Evolutionary conservation across 257 asterid genomes (phyloP), one percentile per base, ranked within the genome.

Genomic region (Penstemon barbatus): DNA sequence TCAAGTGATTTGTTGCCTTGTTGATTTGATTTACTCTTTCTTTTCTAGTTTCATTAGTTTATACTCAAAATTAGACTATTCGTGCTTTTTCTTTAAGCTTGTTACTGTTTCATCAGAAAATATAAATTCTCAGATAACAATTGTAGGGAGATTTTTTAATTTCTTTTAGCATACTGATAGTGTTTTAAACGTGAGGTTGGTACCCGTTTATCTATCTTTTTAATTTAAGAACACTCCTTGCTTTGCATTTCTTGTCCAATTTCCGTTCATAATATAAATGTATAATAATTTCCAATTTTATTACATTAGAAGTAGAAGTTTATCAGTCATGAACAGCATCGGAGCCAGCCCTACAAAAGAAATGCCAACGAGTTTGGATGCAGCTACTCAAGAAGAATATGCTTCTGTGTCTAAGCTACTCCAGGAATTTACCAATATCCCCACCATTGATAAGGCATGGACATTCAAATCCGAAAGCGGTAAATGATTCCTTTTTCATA

Each of bases 401-500:
- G 72, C 80, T 63, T 70, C 85, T 65, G 56, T 78, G 46, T 89
- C 95, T 53, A 77, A 82, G 72, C 67, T 89, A 66, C 95, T 91
- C 65, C 86, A 84, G 60, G 86, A 89, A 63, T 91, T 91, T 77
- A 67, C 81, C 8, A 83, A 84, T 61, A 86, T 91, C 18, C 77
- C 95, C 66, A 75, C 89, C 70, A 76, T 91, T 72, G 97, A 94
- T 71, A 94, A 84, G 78, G 97, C 99, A 57, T 94, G 97, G 99
- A 78, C 96, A 63, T 82, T 89, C 77, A 77, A 73, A 54, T 77
- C 96, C 44, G 74, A 78, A 36, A 77, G 65, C 36, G 96, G 96
- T 90, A 75, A 45, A 25, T 18, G 12, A 33, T n/a, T 42, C 13
- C n/a, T 63, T 3, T 4, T 38, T 41, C 13, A 18, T 4, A 39